Percentiles rank a stretch among this genome's conserved stretches.
These are phyloP conservation scores for Taphrina populina DNA, from an alignment of 1,139 yeast species.

Conservation along the genomic window DNA sequence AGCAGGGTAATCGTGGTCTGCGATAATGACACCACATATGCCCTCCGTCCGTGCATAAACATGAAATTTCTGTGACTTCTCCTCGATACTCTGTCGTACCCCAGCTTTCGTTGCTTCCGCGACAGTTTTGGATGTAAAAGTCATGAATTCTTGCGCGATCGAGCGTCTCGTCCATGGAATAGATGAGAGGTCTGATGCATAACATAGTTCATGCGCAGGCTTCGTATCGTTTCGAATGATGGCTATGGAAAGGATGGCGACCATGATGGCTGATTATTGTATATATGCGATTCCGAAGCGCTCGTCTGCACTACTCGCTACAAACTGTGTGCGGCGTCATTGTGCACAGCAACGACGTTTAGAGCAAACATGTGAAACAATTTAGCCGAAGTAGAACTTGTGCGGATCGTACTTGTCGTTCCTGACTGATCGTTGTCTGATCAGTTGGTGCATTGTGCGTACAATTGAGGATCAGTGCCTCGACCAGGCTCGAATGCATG, in stretches of 20 bases:
- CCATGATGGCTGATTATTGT: too few species aligned
- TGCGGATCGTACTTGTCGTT: too few species aligned
- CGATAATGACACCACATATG: constrained; percentile 84
- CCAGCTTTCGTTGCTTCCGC: constrained; percentile 84
- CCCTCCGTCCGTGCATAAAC: constrained; percentile 90
- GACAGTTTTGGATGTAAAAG: constrained; percentile 87
- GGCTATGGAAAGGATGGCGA: constrained; percentile 92
- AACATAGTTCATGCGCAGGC: constrained; percentile 68
- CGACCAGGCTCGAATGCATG: too few species aligned
- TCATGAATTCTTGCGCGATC: constrained; percentile 71
- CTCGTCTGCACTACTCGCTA: too few species aligned
- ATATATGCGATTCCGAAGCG: too few species aligned
- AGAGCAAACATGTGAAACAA: too few species aligned
- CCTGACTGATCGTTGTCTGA: too few species aligned
- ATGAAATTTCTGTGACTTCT: constrained; percentile 68
- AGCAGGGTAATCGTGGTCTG: constrained; percentile 94
- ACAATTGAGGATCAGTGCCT: too few species aligned
- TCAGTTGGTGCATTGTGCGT: too few species aligned
- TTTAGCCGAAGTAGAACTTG: too few species aligned
- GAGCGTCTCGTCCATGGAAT: constrained; percentile 82
- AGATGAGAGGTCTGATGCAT: constrained; percentile 77
- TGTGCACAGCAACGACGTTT: too few species aligned
- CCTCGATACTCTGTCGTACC: constrained; percentile 92
- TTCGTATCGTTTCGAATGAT: constrained; percentile 66
- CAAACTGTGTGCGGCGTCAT: too few species aligned